Conservation (phyloP, 805 yeast genomes). For the Lipomyces orientalis region DNA sequence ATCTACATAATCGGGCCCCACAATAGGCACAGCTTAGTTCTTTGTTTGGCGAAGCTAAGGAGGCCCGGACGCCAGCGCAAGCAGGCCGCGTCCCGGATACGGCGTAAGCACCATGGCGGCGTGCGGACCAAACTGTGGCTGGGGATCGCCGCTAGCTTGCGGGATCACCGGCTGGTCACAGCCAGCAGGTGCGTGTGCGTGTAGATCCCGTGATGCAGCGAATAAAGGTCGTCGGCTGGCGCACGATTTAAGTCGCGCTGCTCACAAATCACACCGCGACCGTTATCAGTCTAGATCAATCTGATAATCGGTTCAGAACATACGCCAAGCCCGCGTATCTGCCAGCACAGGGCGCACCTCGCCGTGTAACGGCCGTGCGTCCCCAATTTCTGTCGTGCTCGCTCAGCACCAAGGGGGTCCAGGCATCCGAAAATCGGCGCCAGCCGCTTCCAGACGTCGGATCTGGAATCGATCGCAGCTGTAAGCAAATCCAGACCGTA, state of each 20-base stretch:
- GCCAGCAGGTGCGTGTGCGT: no score
- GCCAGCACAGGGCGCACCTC: no score
- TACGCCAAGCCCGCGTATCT: no score
- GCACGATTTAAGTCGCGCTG: neutral
- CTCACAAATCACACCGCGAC: neutral
- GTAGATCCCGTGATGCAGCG: neutral
- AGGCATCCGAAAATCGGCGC: no score
- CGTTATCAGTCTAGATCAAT: neutral
- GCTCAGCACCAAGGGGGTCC: no score
- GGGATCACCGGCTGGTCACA: neutral
- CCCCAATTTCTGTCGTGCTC: no score
- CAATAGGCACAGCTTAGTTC: neutral
- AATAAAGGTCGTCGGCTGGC: neutral
- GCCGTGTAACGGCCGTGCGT: no score
- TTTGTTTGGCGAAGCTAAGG: neutral
- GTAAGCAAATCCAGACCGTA: no score
- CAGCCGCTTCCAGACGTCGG: no score
- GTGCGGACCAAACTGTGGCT: neutral
- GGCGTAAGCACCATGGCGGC: neutral
- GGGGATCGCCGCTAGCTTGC: neutral
- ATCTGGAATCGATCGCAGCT: no score
- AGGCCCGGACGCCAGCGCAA: no score
- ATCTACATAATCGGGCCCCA: neutral
- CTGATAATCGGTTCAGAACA: neutral
- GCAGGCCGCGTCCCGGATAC: neutral